These are phyloP conservation scores for Phyllostachys edulis DNA, from an alignment of 176 grass and related monocot genomes.

Conservation along the genomic window DNA sequence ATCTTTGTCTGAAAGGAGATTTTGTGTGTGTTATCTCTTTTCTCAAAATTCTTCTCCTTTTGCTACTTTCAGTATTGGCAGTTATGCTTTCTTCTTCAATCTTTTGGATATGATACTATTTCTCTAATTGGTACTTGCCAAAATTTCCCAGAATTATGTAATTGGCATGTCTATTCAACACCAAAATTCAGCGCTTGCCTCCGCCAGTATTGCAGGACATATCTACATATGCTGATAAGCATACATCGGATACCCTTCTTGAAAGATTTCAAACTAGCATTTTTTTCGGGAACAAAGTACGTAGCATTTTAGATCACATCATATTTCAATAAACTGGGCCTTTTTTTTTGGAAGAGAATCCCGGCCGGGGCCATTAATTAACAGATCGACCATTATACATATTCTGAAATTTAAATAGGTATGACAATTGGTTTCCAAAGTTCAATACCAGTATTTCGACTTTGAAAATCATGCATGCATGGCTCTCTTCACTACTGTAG, in stretches of 20 bases:
- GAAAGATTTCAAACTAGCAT: background rate
- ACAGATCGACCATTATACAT: background rate
- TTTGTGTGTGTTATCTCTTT: background rate
- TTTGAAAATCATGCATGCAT: background rate
- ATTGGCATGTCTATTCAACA: background rate
- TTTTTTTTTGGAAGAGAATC: background rate
- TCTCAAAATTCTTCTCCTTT: background rate
- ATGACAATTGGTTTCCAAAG: background rate
- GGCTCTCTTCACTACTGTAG: background rate
- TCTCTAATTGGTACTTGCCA: background rate
- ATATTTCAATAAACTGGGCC: background rate
- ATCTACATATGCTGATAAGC: background rate
- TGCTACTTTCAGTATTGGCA: background rate
- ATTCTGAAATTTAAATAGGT: background rate
- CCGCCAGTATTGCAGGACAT: background rate
- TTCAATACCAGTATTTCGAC: background rate
- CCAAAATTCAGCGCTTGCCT: background rate
- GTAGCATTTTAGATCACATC: background rate
- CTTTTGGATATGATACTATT: background rate
- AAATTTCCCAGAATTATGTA: background rate
- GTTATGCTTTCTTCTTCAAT: background rate
- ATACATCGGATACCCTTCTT: background rate
- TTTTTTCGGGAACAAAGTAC: background rate
- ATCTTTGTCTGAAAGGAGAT: background rate
- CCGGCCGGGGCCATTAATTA: background rate